Conservation (phyloP, 352 stramenopile genomes). For the Phytophthora macrochlamydospora region DNA sequence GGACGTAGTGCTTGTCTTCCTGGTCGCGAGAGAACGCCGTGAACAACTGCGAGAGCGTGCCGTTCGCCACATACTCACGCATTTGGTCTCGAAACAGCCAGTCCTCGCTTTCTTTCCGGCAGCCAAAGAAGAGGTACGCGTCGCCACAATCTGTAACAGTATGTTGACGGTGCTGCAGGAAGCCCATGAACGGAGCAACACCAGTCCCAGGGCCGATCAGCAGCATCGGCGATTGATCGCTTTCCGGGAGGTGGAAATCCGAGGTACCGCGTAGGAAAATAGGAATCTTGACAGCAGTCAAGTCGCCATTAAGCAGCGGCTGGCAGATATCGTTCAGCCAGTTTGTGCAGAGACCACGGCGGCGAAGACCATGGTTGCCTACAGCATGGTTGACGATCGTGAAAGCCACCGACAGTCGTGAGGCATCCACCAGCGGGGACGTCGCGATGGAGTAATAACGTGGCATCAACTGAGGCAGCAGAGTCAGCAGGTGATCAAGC, state of each 20-base stretch:
- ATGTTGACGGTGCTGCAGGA: constrained; percentile 84
- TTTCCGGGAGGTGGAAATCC: constrained; percentile 91
- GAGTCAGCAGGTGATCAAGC: constrained; percentile 85
- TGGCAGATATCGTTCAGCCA: constrained; percentile 64
- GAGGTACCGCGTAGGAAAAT: constrained; percentile 92
- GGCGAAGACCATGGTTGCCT: constrained; percentile 39
- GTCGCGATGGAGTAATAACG: constrained; percentile 97
- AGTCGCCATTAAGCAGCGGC: constrained; percentile 32
- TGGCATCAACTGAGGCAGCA: constrained; percentile 90
- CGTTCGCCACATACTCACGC: constrained; percentile 66
- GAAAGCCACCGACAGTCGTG: constrained; percentile 87
- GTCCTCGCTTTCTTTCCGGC: constrained; percentile 87
- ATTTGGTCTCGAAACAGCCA: constrained; percentile 93
- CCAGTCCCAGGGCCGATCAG: constrained; percentile 96
- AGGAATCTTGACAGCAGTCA: constrained; percentile 42
- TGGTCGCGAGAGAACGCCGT: constrained; percentile 93
- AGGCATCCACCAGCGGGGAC: constrained; percentile 83
- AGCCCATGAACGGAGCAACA: constrained; percentile 97
- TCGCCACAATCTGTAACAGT: constrained; percentile 10
- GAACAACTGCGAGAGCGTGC: constrained; percentile 84
- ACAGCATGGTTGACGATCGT: constrained; percentile 91
- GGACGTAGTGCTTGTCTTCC: constrained; percentile 94
- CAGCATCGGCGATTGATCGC: constrained; percentile 87
- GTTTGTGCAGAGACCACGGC: constrained; percentile 65
- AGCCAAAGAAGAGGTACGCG: constrained; percentile 96